These are phyloP conservation scores for Xylariales sp. DNA, from an alignment of 2,329 filamentous ascomycete genomes.

Conservation along the genomic window DNA sequence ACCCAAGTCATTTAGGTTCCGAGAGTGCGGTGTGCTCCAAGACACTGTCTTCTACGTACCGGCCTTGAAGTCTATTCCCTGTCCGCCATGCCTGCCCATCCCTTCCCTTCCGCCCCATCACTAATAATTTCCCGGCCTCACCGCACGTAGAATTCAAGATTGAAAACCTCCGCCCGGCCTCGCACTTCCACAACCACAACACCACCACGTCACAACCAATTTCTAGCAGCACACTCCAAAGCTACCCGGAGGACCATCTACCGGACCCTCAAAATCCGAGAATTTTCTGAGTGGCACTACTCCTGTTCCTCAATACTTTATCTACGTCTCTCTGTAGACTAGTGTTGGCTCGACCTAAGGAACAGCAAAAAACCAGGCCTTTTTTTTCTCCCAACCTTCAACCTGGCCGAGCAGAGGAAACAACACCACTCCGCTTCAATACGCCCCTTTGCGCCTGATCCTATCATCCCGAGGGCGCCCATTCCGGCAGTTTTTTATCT, in stretches of 20 bases:
- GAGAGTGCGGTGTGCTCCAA: constrained; percentile 4
- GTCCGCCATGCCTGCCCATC: constrained; percentile 20
- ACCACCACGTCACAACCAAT: constrained; percentile 1
- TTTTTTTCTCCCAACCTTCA: too few species aligned
- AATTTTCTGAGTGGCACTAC: too few species aligned
- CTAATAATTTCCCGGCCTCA: constrained; percentile 25
- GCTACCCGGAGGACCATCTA: not conserved
- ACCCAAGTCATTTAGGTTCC: not conserved
- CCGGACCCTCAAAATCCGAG: too few species aligned
- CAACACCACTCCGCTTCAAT: too few species aligned
- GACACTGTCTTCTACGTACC: constrained; percentile 9
- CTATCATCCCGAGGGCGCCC: too few species aligned
- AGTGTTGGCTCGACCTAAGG: too few species aligned
- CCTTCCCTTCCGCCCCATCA: constrained; percentile 21
- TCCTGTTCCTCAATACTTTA: too few species aligned
- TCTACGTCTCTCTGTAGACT: too few species aligned
- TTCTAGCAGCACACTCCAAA: not conserved
- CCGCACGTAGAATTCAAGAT: constrained; percentile 10
- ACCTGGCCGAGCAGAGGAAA: too few species aligned
- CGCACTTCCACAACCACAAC: constrained; percentile 1
- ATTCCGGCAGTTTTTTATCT: too few species aligned
- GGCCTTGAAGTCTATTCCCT: constrained; percentile 16
- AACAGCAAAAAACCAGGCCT: too few species aligned
- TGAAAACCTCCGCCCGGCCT: constrained; percentile 4
- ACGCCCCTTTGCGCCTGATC: too few species aligned